Percentiles rank a stretch among this genome's conserved stretches.
These are phyloP conservation scores for Pythium brachiatum DNA, from an alignment of 352 stramenopile species.

Conservation along the genomic window DNA sequence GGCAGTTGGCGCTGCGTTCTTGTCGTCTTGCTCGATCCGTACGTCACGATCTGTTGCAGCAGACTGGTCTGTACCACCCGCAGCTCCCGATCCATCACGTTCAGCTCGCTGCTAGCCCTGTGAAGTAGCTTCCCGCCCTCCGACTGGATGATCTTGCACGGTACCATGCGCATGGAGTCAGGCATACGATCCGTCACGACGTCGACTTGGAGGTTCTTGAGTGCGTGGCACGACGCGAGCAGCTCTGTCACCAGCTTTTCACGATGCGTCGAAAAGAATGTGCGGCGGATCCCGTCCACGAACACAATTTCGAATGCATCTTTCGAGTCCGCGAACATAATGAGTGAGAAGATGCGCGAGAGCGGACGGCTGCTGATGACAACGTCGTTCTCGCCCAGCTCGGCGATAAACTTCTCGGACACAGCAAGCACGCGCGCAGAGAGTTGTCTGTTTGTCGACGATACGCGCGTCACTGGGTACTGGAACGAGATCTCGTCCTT, in stretches of 20 bases:
- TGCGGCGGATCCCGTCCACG: slow-evolving; percentile 66
- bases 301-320: slow-evolving; percentile 77
- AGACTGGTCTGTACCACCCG: slow-evolving; percentile 63
- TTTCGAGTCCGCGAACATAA: slow-evolving; percentile 57
- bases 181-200: slow-evolving; percentile 45
- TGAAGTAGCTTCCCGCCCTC: slow-evolving; percentile 56
- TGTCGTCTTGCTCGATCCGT: slow-evolving; percentile 64
- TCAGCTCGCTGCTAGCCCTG: slow-evolving; percentile 30
- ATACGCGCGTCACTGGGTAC: slow-evolving; percentile 67
- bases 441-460: slow-evolving; percentile 37
- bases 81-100: slow-evolving; percentile 66
- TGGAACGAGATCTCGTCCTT: slow-evolving; percentile 54
- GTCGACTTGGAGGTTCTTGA: slow-evolving; percentile 68
- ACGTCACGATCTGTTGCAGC: slow-evolving; percentile 49
- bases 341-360: slow-evolving; percentile 61
- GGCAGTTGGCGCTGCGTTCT: slow-evolving; percentile 61
- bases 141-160: slow-evolving; percentile 64
- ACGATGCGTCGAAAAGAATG: slow-evolving; percentile 58
- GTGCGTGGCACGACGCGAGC: slow-evolving; percentile 65
- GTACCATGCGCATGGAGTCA: slow-evolving; percentile 69
- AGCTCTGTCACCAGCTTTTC: slow-evolving; percentile 81
- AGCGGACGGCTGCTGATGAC: slow-evolving; percentile 75
- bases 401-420: slow-evolving; percentile 70
- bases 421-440: slow-evolving; percentile 49
- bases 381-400: slow-evolving; percentile 45